Base-by-base conservation (phyloP, 768 basidiomycete species). In the Vararia minispora region DNA sequence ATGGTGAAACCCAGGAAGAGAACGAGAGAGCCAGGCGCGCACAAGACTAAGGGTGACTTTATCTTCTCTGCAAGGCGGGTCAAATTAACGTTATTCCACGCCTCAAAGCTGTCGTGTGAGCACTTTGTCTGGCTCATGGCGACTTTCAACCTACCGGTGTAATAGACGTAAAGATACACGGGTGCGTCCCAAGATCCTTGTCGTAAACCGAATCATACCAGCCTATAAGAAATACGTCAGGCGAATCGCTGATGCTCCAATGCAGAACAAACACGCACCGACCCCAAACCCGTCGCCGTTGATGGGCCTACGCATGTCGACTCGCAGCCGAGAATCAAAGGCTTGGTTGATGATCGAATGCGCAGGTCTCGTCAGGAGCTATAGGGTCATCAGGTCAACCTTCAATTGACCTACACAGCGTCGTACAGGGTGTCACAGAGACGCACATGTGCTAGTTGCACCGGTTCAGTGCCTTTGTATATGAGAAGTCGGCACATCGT, bases 281-380 rank as follows among this genome's bases (percentile, higher is more conserved):
- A 98, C 89, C 21, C 94, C 94, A 57, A 98, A 98, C 0, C 94
- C 94, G 56, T 97, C 92, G 7, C 88, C 87, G 48, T 90, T 90
- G 60, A 90, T 88, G n/a, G 87, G 88, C 44, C 86, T 61, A 40
- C 87, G 68, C 46, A 64, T 69, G 52, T 90, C 87, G 37, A 89
- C 57, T 14, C 94, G 75, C 23, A 99, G 67, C 6, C 92, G 73
- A 16, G 89, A 92, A 61, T 97, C 94, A 52, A 90, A 92, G 0
- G 94, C 90, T 62, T 95, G 90, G 57, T 94, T 94, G 57, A 92
- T 95, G 62, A 97, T 95, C 3, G 86, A 89, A 62, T 97, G 94
- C 43, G 81, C 80, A 35, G 94, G 94, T 33, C 86, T 72, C 30
- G 92, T 98, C 49, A 97, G 69, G n/a, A 97, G 74, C 74, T 88